Evolutionary conservation across 768 basidiomycete species (phyloP).

Genomic region (Gyrodon lividus): DNA sequence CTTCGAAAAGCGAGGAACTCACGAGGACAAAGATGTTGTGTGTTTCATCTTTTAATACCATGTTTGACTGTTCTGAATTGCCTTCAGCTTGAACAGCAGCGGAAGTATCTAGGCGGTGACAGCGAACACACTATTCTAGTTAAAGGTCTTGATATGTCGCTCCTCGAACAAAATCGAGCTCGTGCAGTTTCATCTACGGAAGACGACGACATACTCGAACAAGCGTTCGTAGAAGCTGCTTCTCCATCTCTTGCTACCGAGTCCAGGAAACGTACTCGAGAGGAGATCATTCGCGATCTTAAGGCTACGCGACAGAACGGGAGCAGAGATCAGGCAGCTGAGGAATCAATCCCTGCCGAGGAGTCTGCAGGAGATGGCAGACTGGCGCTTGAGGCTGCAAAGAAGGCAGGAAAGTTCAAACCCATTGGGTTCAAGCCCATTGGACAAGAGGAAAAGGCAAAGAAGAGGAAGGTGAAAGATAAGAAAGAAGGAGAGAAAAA

Average conservation of each 20-base stretch:
- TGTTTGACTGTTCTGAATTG: neutral
- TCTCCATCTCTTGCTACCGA: conserved; percentile 21
- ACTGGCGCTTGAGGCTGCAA: conserved; percentile 36
- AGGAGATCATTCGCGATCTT: conserved; percentile 70
- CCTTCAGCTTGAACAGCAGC: conserved; percentile 67
- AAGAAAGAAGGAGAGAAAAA: conserved; percentile 45
- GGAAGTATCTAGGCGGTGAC: conserved; percentile 82
- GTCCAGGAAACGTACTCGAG: conserved; percentile 73
- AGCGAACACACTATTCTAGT: conserved; percentile 83
- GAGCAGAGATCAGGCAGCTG: conserved; percentile 14
- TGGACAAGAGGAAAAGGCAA: conserved; percentile 41
- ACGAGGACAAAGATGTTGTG: conserved; percentile 60
- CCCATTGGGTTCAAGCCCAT: conserved; percentile 68
- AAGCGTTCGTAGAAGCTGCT: conserved; percentile 57
- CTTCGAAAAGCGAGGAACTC: conserved; percentile 66
- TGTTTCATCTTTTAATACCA: conserved; percentile 21
- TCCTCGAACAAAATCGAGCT: conserved; percentile 82
- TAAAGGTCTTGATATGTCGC: conserved; percentile 85
- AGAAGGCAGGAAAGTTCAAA: conserved; percentile 45
- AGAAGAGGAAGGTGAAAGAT: conserved; percentile 45
- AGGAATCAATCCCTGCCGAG: conserved; percentile 9
- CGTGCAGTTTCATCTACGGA: conserved; percentile 55
- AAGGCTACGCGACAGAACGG: conserved; percentile 58
- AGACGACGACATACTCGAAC: conserved; percentile 81
- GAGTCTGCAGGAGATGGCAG: conserved; percentile 15